Base-by-base conservation (phyloP, 805 yeast genomes). In the Ogataea corticis region DNA sequence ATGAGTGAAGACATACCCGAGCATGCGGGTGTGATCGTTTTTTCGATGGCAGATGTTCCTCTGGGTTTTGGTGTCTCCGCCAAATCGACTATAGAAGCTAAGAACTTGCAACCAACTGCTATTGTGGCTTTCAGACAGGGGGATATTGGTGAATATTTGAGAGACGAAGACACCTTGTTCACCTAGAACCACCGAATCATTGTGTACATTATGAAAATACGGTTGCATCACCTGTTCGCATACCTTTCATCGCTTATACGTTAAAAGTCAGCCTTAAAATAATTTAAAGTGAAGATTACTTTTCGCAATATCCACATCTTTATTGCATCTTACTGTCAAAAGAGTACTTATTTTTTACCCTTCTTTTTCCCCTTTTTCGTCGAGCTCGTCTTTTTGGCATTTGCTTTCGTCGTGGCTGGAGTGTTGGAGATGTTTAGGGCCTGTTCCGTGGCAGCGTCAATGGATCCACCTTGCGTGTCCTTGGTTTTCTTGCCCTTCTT, bases 1-100 rank as follows among this genome's bases (percentile, higher is more conserved):
- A 89, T 94, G 87, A 86, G 96, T 44, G 99, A 94, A 56, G 98
- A 94, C 63, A 87, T 94, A 45, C 98, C 98, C 25, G 98, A 92
- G 67, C 99, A 94, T 62, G 94, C 96, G 2, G 99, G 99, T 61
- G 91, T 94, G 17, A 77, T 94, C 54, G 85, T 94, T 13, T 89
- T 79, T 58, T 85, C 96, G 9, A 94, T 94, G 98, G 74, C 76
- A 48, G 99, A 94, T 66, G 79, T 83, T 25, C 96, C 99, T 16
- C 73, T 92, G 44, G 99, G 99, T 0, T 94, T 94, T 60, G 99
- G 99, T 49, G 95, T 94, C 11, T 79, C 91, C 59, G 91, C 98
- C 28, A 91, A 88, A 68, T 83, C 96, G 27, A 90, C 98, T 9
- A 76, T 82, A 28, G 99, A 92, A 64, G 82, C 94, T 18, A 82